Percentiles rank a stretch among this genome's conserved stretches.
Evolutionary conservation across 345 rosid genomes (phyloP).

Genomic region (Zanthoxylum bungeanum): DNA sequence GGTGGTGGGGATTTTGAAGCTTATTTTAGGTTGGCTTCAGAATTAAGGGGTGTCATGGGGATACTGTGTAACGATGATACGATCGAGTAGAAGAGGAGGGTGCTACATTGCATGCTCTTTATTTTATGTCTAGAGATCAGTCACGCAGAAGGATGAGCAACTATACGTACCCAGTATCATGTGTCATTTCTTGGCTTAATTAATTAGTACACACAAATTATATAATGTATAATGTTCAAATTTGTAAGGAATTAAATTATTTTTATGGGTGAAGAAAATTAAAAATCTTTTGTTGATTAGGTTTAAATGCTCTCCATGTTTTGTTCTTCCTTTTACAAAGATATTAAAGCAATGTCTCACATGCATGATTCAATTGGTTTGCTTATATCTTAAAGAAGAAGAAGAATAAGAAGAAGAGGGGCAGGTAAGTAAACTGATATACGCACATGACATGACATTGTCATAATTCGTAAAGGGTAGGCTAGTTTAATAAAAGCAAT

Average conservation of each 20-base stretch:
- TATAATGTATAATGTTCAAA: slow-evolving; percentile 27
- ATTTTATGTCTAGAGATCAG: slow-evolving; percentile 16
- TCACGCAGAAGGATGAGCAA: slow-evolving; percentile 11
- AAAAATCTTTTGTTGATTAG: background rate
- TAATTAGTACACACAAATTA: slow-evolving; percentile 15
- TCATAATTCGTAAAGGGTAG: too few species aligned
- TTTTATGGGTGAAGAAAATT: slow-evolving; percentile 17
- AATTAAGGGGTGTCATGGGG: slow-evolving; percentile 11
- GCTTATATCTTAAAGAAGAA: background rate
- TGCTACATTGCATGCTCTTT: slow-evolving; percentile 5
- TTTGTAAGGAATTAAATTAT: slow-evolving; percentile 19
- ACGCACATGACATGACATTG: slow-evolving; percentile 13
- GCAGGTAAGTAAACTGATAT: slow-evolving; percentile 33
- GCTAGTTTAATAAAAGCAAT: too few species aligned
- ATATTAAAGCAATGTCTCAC: background rate
- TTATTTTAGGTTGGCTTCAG: slow-evolving; percentile 50
- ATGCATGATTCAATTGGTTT: slow-evolving; percentile 10
- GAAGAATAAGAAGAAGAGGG: background rate
- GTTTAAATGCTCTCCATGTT: slow-evolving; percentile 6
- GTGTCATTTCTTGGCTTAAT: slow-evolving; percentile 24
- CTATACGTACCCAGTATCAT: slow-evolving; percentile 5
- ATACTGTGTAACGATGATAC: slow-evolving; percentile 7
- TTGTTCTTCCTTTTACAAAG: background rate
- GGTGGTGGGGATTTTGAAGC: slow-evolving; percentile 41
- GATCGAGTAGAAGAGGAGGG: slow-evolving; percentile 21